Conservation (phyloP, 371 early-diverging fungal species). For the Blakeslea trispora region DNA sequence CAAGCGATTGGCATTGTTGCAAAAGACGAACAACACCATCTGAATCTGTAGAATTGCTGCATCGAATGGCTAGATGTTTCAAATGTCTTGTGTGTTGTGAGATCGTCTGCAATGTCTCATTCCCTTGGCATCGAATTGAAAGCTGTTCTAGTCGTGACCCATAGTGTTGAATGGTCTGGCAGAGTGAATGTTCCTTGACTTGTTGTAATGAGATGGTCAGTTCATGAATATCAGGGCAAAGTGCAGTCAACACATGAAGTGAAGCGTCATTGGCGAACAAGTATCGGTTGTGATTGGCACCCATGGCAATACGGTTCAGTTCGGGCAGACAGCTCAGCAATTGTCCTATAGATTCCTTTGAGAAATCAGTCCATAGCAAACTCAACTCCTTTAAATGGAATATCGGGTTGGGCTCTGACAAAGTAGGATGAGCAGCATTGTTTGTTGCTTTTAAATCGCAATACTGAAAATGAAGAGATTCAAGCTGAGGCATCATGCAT, state of each 20-base stretch:
- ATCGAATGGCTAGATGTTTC: constrained; percentile 28
- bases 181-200: constrained; percentile 31
- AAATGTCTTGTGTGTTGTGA: constrained; percentile 31
- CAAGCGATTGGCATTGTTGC: constrained; percentile 26
- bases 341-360: constrained; percentile 28
- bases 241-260: constrained; percentile 18
- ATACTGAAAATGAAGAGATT: constrained; percentile 29
- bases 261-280: constrained; percentile 37
- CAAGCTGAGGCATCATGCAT: constrained; percentile 16
- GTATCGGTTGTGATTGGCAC: constrained; percentile 48
- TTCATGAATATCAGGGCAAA: constrained; percentile 27
- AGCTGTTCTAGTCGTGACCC: constrained; percentile 29
- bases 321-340: constrained; percentile 29
- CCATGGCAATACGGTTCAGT: constrained; percentile 26
- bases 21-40: constrained; percentile 25
- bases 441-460: constrained; percentile 26
- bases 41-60: constrained; percentile 20
- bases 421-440: no score
- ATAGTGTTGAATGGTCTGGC: constrained; percentile 28
- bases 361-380: constrained; percentile 49
- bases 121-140: constrained; percentile 36
- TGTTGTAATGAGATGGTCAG: constrained; percentile 47
- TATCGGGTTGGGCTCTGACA: background rate
- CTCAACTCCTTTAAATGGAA: constrained; percentile 13
- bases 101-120: constrained; percentile 29